A percentile compares a stretch with the other conserved stretches of the same genome.
Conservation (phyloP, 257 asterid genomes). For the Cynanchum wilfordii region DNA sequence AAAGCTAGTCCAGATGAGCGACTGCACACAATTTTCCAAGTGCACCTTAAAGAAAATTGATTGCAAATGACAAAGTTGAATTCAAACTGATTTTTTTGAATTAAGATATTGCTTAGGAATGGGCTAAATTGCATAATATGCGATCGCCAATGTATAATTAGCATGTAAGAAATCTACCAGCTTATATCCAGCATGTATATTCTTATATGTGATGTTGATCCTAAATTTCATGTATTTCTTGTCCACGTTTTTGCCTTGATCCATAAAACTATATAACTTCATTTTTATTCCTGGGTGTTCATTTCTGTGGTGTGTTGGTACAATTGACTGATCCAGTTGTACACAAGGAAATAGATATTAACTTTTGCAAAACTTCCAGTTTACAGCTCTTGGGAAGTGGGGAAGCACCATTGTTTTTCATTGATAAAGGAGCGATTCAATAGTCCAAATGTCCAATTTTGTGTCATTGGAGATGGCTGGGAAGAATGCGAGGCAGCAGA, state of each 20-base stretch:
- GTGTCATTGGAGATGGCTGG: constrained; percentile 86
- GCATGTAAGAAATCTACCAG: not conserved
- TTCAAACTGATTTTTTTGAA: not conserved
- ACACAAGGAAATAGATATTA: not conserved
- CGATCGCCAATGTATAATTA: not conserved
- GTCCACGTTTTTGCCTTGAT: not conserved
- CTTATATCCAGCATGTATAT: not conserved
- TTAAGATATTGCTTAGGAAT: not conserved
- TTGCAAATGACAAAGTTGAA: not conserved
- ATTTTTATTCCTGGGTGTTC: not conserved
- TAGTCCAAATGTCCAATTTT: constrained; percentile 58
- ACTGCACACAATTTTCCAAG: not conserved
- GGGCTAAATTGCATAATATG: not conserved
- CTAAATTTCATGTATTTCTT: not conserved
- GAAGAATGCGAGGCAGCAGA: constrained; percentile 96
- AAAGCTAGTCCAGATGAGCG: not conserved
- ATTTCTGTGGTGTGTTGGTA: not conserved
- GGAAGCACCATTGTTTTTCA: constrained; percentile 73
- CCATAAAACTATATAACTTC: not conserved
- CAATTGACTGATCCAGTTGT: not conserved
- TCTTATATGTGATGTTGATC: not conserved
- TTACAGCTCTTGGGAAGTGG: constrained; percentile 88
- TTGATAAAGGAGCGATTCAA: constrained; percentile 71
- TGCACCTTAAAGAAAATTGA: not conserved
- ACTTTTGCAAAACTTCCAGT: constrained; percentile 35